Percentiles rank a stretch among this genome's conserved stretches.
Evolutionary conservation across 2,329 filamentous ascomycete species (phyloP).

Genomic region (Aspergillus quadrilineatus): DNA sequence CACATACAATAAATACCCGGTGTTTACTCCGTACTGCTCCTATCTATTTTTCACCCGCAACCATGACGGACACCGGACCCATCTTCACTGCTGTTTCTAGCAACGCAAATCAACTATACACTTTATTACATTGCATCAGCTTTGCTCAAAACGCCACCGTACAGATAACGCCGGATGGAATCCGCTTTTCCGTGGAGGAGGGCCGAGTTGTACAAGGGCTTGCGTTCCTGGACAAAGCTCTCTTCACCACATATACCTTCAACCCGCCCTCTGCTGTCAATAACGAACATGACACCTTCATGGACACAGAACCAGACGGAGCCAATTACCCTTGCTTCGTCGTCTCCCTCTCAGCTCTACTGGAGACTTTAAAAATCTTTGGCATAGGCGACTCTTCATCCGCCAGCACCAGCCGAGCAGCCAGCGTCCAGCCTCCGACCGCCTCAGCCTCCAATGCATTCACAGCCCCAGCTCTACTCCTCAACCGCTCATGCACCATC

Average conservation of each 20-base stretch:
- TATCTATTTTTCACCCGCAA: slow-evolving; percentile 6
- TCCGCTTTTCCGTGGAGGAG: slow-evolving; percentile 86
- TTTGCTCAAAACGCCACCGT: slow-evolving; percentile 61
- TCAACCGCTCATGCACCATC: slow-evolving; percentile 82
- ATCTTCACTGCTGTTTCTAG: slow-evolving; percentile 62
- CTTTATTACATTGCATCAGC: slow-evolving; percentile 61
- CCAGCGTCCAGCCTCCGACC: slow-evolving; percentile 32
- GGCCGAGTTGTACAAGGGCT: slow-evolving; percentile 86
- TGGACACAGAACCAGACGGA: slow-evolving; percentile 39
- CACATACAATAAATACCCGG: slow-evolving; percentile 22
- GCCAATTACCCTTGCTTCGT: slow-evolving; percentile 68
- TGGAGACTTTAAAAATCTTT: slow-evolving; percentile 95
- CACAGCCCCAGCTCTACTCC: slow-evolving; percentile 75
- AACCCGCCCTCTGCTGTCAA: slow-evolving; percentile 45
- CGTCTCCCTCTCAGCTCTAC: slow-evolving; percentile 78
- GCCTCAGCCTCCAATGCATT: slow-evolving; percentile 67
- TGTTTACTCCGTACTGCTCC: slow-evolving; percentile 12
- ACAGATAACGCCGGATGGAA: slow-evolving; percentile 78
- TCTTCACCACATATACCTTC: slow-evolving; percentile 84
- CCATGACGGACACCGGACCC: slow-evolving; percentile 32
- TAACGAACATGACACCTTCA: slow-evolving; percentile 24
- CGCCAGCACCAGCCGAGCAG: slow-evolving; percentile 24
- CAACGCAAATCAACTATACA: slow-evolving; percentile 61
- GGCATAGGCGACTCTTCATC: slow-evolving; percentile 66
- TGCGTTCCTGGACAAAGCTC: slow-evolving; percentile 80